Percentiles rank a stretch among this genome's conserved stretches.
These are phyloP conservation scores for Clathrus columnatus DNA, from an alignment of 768 basidiomycete species.

Conservation along the genomic window DNA sequence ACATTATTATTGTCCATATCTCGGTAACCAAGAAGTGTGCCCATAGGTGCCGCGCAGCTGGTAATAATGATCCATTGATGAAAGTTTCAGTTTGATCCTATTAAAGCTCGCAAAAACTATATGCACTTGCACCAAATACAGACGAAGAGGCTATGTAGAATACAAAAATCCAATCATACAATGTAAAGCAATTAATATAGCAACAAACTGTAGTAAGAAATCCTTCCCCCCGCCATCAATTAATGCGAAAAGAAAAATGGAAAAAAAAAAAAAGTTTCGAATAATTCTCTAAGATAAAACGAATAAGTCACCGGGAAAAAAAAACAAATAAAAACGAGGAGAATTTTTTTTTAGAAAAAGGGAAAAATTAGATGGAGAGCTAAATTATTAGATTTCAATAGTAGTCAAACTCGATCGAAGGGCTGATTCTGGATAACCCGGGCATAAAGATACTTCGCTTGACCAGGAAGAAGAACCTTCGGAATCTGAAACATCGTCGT, in stretches of 20 bases:
- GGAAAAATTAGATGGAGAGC: background rate
- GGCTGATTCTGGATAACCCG: constrained; percentile 6
- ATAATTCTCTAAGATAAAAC: background rate
- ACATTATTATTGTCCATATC: no score
- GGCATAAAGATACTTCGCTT: background rate
- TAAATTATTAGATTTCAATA: background rate
- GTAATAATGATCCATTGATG: no score
- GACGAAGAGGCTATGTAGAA: background rate
- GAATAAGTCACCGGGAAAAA: background rate
- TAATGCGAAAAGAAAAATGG: background rate
- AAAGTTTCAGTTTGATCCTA: no score
- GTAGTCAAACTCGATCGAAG: constrained; percentile 9
- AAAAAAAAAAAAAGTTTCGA: background rate
- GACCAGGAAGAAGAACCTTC: background rate
- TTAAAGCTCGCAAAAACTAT: background rate
- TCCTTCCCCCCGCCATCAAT: background rate
- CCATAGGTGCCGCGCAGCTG: no score
- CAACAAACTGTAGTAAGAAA: background rate
- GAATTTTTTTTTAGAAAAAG: background rate
- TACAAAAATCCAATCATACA: background rate
- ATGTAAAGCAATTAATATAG: background rate
- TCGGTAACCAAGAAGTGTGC: no score
- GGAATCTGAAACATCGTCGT: background rate
- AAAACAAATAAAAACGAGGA: background rate
- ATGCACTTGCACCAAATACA: background rate